Percentiles rank a stretch among this genome's conserved stretches.
Evolutionary conservation across 805 yeast genomes (phyloP).

Genomic region (Schwanniomyces polymorphus): DNA sequence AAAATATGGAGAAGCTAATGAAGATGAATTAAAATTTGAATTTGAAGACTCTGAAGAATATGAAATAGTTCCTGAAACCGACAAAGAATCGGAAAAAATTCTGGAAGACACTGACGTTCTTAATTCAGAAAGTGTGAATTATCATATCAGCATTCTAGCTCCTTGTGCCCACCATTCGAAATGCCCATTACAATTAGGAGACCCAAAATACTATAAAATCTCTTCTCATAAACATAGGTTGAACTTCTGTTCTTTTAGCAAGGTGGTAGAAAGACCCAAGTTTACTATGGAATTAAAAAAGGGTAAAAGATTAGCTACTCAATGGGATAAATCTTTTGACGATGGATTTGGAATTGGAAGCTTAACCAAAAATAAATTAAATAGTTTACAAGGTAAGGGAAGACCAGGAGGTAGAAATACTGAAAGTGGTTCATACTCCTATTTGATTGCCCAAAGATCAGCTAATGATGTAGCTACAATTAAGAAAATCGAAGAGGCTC

Average conservation of each 20-base stretch:
- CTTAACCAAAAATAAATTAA: slow-evolving; percentile 22
- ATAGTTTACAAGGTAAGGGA: slow-evolving; percentile 68
- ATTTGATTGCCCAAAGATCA: slow-evolving; percentile 68
- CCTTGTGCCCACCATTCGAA: slow-evolving; percentile 88
- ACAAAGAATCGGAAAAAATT: not conserved
- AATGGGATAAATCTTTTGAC: slow-evolving; percentile 62
- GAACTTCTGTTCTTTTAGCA: slow-evolving; percentile 74
- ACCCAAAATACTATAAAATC: slow-evolving; percentile 62
- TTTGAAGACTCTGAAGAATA: slow-evolving; percentile 37
- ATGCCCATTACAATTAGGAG: slow-evolving; percentile 83
- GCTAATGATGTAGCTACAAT: slow-evolving; percentile 41
- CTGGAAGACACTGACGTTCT: slow-evolving; percentile 5
- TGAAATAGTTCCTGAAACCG: slow-evolving; percentile 23
- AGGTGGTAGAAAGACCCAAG: slow-evolving; percentile 73
- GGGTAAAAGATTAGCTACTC: slow-evolving; percentile 71
- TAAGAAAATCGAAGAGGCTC: slow-evolving; percentile 37
- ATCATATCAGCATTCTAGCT: slow-evolving; percentile 69
- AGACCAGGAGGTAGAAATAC: slow-evolving; percentile 68
- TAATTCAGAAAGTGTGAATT: slow-evolving; percentile 30
- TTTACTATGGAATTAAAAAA: slow-evolving; percentile 81
- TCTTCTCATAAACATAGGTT: slow-evolving; percentile 58
- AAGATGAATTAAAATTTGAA: slow-evolving; percentile 49
- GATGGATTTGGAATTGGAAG: slow-evolving; percentile 56
- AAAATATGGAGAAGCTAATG: slow-evolving; percentile 42
- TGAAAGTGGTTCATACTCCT: slow-evolving; percentile 73